Base-by-base conservation (phyloP, 2,329 filamentous ascomycete species). In the Diaporthe velutina region DNA sequence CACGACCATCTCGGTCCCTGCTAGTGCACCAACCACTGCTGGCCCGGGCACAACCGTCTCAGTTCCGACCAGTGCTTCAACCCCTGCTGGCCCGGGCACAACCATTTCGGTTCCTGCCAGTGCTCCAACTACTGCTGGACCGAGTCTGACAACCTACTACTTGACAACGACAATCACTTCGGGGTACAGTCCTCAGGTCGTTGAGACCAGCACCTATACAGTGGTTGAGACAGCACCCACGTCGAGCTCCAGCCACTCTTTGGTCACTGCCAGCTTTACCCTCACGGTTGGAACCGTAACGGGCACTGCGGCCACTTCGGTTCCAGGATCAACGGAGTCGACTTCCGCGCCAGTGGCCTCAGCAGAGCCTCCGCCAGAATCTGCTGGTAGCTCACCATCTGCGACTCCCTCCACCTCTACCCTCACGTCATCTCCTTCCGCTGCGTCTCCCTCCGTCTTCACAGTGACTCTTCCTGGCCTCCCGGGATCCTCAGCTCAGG, bases 221-320 rank as follows among this genome's bases (percentile, higher is more conserved):
- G 75, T 76, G n/a, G 67, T 76, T 33, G 75, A 74, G 68, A 70
- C 75, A 15, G 54, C 71, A 30, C 7, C 67, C 33, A 38, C 50
- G 8, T 52, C 68, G 38, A 68, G 61, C 52, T 28, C 60, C 15
- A 57, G 40, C 28, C 22, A n/a, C n/a, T 61, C 77, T 6, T 48
- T 75, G 61, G 70, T 73, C n/a, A 80, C 79, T 25, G 79, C 77
- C n/a, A 77, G 74, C 68, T 79, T 78, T 35, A 77, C 76, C 7
- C 66, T 77, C 54, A 74, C 72, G 42, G 17, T 77, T 25, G 75
- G 71, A 28, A 76, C 74, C 19, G 66, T 45, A 33, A 58, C 66
- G 19, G 73, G n/a, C 6, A 19, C 35, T 35, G 25, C 30, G 17
- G 60, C 48, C 4, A 25, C 19, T 35, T 19, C 30, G 15, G 28